phyloP scores from a whole-genome alignment of 768 basidiomycete species.

The Suillus tomentosus region DNA sequence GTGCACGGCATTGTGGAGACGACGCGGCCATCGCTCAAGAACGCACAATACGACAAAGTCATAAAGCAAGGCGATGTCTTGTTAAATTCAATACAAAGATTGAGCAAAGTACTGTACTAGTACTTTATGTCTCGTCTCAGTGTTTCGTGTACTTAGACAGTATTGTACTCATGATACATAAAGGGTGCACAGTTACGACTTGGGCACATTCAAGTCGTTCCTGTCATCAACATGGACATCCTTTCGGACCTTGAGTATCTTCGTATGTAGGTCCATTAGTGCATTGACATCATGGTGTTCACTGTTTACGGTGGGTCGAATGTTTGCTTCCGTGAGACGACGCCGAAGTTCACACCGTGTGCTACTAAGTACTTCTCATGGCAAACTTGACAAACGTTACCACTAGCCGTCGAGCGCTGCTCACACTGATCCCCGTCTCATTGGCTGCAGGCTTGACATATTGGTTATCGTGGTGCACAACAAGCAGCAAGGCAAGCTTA shows the following conservation, averaged over 20 bases:
- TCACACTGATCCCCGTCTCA: constrained; percentile 15
- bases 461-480: constrained; percentile 10
- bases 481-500: constrained; percentile 3
- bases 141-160: background rate
- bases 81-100: constrained; percentile 81
- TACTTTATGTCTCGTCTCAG: constrained; percentile 1
- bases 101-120: constrained; percentile 84
- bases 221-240: background rate
- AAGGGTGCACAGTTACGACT: background rate
- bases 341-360: background rate
- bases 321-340: background rate
- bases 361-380: background rate
- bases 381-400: constrained; percentile 6
- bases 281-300: background rate
- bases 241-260: background rate
- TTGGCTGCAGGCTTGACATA: constrained; percentile 15
- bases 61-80: constrained; percentile 91
- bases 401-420: constrained; percentile 11
- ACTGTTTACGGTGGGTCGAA: background rate
- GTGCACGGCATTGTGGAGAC: constrained; percentile 95
- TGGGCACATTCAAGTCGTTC: background rate
- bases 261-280: background rate
- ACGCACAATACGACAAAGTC: constrained; percentile 89
- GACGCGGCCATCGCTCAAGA: constrained; percentile 74
- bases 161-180: background rate